These are phyloP conservation scores for Hylodesmum podocarpum DNA, from an alignment of 306 rosid species.

Conservation along the genomic window DNA sequence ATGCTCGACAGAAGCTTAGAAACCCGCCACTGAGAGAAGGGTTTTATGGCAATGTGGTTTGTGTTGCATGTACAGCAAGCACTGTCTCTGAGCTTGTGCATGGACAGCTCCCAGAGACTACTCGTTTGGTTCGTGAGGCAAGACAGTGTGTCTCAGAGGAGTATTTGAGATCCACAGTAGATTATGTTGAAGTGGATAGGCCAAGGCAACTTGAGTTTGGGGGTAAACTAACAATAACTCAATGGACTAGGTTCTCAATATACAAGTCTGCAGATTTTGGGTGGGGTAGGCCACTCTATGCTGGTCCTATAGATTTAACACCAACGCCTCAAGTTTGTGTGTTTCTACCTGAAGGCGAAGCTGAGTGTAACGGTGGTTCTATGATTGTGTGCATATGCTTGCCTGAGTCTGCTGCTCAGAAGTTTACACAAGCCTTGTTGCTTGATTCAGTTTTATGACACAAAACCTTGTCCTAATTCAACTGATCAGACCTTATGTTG, in stretches of 20 bases:
- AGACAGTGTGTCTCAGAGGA: slow-evolving; percentile 65
- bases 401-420: slow-evolving; percentile 62
- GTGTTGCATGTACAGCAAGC: slow-evolving; percentile 70
- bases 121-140: slow-evolving; percentile 60
- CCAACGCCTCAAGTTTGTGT: slow-evolving; percentile 97
- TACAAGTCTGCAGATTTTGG: slow-evolving; percentile 85
- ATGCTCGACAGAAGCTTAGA: slow-evolving; percentile 59
- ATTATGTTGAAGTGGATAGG: slow-evolving; percentile 61
- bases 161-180: slow-evolving; percentile 79
- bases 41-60: slow-evolving; percentile 81
- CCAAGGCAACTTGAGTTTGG: slow-evolving; percentile 84
- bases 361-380: slow-evolving; percentile 49
- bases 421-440: slow-evolving; percentile 52
- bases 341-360: slow-evolving; percentile 69
- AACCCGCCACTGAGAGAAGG: slow-evolving; percentile 67
- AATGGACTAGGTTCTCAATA: slow-evolving; percentile 88
- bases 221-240: slow-evolving; percentile 82
- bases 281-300: slow-evolving; percentile 82
- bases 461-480: not conserved
- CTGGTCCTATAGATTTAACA: slow-evolving; percentile 88
- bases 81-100: slow-evolving; percentile 56
- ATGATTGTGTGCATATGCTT: slow-evolving; percentile 84
- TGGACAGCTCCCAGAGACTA: slow-evolving; percentile 47
- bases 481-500: not conserved
- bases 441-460: slow-evolving; percentile 20